These are phyloP conservation scores for Monosporozyma aquatica DNA, from an alignment of 805 yeast species.

Conservation along the genomic window DNA sequence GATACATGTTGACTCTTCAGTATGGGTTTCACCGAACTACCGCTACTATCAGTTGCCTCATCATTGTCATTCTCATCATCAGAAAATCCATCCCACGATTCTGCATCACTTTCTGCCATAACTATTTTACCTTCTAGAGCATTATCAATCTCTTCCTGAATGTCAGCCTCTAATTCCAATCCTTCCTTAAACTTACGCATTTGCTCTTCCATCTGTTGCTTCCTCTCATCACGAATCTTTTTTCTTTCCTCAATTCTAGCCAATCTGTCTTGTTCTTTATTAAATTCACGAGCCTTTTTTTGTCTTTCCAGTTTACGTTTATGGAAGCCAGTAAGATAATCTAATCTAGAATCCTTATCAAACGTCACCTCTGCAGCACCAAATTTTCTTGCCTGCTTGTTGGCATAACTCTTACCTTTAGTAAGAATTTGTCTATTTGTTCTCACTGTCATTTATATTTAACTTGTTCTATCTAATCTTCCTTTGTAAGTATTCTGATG, in stretches of 20 bases:
- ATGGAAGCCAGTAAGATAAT: constrained; percentile 90
- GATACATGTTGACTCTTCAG: constrained; percentile 20
- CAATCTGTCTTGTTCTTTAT: constrained; percentile 67
- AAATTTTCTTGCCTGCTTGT: constrained; percentile 53
- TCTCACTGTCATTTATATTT: background rate
- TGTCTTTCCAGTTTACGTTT: constrained; percentile 84
- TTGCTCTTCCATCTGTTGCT: constrained; percentile 55
- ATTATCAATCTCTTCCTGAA: constrained; percentile 18
- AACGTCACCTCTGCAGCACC: constrained; percentile 80
- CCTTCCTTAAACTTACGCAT: constrained; percentile 28
- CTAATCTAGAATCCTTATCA: constrained; percentile 69
- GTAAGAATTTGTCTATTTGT: constrained; percentile 76
- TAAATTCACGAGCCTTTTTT: constrained; percentile 71
- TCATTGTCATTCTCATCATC: constrained; percentile 23
- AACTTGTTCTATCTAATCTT: too few species aligned
- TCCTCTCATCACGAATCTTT: constrained; percentile 51
- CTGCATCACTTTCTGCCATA: constrained; percentile 7
- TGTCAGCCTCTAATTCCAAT: constrained; percentile 19
- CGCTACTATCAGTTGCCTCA: constrained; percentile 12
- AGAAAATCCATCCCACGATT: constrained; percentile 34
- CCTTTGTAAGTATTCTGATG: too few species aligned
- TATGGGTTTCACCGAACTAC: constrained; percentile 23
- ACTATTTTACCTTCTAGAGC: constrained; percentile 9
- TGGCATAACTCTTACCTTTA: constrained; percentile 73
- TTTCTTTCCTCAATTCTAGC: constrained; percentile 70